Base-by-base conservation (phyloP, 1,284 basidiomycete species). In the Ustilago lituana region DNA sequence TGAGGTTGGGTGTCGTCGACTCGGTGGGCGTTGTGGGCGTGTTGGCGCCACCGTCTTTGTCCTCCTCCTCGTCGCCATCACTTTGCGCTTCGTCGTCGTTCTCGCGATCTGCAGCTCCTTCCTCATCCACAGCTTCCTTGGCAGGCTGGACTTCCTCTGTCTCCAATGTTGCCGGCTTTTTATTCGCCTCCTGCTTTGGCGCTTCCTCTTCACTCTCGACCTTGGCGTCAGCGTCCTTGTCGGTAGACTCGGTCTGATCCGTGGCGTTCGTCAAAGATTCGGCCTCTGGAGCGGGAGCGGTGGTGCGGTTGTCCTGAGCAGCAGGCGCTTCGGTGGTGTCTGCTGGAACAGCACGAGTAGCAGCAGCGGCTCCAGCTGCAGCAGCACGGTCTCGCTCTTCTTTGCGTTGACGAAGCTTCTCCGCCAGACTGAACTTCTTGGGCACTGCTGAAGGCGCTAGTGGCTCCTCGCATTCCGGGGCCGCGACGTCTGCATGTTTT, bases 341-440 rank as follows among this genome's bases (percentile, higher is more conserved):
- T 8, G 20, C 33, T 14, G n/a, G 15, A 11, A 35, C 26, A 10
- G 37, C 14, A 20, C 29, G n/a, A 24, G 38, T 38, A 7, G 35
- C 45, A 11, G 55, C 47, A 2, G 63, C 38, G 4, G 54, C 52
- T 10, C 56, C 56, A 3, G 66, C 53, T 2, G 65, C 59, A 17
- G 57, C 57, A 23, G 61, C 67, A 5, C 57, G 47, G 19, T 70
- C 67, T 6, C 67, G 48, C 39, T 70, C 57, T 32, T 70, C 67
- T 45, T 65, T 70, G 14, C 67, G 56, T 27, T 38, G 48, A 33
- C 57, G 56, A 23, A 70, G 58, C 50, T 70, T 70, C 12, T 70
- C 67, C 5, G 67, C 67, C 32, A 70, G 23, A 22, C 57, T 70
- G 40, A 52, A 65, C 39, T 70, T 70, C 50, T 70, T 70, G 2